phyloP scores from a whole-genome alignment of 2,329 filamentous ascomycete species.

The Exophiala sp. region DNA sequence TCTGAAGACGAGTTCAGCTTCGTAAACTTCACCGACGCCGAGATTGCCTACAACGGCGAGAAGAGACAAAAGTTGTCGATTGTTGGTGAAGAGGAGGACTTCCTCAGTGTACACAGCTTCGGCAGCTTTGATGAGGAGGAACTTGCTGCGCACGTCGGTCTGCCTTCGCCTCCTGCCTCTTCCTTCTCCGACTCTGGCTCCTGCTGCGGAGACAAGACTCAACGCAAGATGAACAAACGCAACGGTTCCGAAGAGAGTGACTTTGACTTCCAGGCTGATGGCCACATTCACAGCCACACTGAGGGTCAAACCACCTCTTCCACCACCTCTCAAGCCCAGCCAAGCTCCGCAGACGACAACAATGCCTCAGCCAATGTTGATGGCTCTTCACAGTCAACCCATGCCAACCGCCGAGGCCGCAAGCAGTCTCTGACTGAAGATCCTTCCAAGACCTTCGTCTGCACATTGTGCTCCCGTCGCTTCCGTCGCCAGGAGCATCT shows the following conservation, averaged over 20 bases:
- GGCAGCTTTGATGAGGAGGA: conserved; percentile 71
- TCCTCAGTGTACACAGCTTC: conserved; percentile 72
- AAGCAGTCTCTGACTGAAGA: conserved; percentile 98
- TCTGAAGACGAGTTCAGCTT: conserved; percentile 86
- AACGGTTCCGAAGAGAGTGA: conserved; percentile 31
- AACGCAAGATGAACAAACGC: conserved; percentile 37
- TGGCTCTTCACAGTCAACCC: conserved; percentile 36
- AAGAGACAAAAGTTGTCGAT: conserved; percentile 66
- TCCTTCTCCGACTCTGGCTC: conserved; percentile 51
- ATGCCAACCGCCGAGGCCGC: conserved; percentile 85
- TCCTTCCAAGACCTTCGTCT: conserved; percentile 96
- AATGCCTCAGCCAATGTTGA: conserved; percentile 33
- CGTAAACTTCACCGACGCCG: conserved; percentile 63
- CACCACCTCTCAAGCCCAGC: conserved; percentile 41
- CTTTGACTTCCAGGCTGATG: conserved; percentile 33
- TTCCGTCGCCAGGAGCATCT: conserved; percentile 98
- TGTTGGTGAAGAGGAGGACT: conserved; percentile 67
- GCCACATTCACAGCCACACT: conserved; percentile 40
- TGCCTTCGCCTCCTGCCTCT: conserved; percentile 62
- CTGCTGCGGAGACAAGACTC: conserved; percentile 41
- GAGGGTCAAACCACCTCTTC: conserved; percentile 40
- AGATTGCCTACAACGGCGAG: conserved; percentile 57
- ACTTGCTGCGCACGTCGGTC: conserved; percentile 56
- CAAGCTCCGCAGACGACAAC: conserved; percentile 45
- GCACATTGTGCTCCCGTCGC: conserved; percentile 90